Evolutionary conservation across 108 stramenopile species (phyloP).

Genomic region (Skeletonema tropicum): DNA sequence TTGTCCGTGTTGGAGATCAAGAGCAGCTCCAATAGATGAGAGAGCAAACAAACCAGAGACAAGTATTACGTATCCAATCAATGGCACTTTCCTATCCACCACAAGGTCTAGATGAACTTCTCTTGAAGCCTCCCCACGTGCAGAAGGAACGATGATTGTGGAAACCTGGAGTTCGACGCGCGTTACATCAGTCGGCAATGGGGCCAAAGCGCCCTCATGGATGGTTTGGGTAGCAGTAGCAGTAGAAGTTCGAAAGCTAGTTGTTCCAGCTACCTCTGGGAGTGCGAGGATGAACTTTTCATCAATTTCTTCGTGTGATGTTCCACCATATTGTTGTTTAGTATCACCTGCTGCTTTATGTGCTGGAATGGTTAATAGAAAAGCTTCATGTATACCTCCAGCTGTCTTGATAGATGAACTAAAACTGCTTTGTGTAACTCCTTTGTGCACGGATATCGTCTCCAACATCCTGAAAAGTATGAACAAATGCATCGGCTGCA

Average conservation of each 20-base stretch:
- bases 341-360: not conserved
- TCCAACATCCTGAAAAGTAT: slow-evolving; percentile 10
- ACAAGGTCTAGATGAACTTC: slow-evolving; percentile 42
- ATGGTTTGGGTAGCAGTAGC: not conserved
- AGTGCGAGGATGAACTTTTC: slow-evolving; percentile 43
- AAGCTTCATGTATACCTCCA: slow-evolving; percentile 29
- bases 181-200: slow-evolving; percentile 42
- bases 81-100: slow-evolving; percentile 40
- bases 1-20: slow-evolving; percentile 52
- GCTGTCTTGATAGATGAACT: not conserved
- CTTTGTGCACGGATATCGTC: not conserved
- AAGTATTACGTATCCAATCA: slow-evolving; percentile 56
- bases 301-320: not conserved
- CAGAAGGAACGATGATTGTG: slow-evolving; percentile 6
- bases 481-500: slow-evolving; percentile 25
- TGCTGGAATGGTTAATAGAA: slow-evolving; percentile 15
- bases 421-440: not conserved
- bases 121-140: not conserved
- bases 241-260: slow-evolving; percentile 19
- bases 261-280: slow-evolving; percentile 30
- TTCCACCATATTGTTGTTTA: not conserved
- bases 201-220: slow-evolving; percentile 24
- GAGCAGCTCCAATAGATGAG: slow-evolving; percentile 57
- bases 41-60: slow-evolving; percentile 56
- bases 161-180: slow-evolving; percentile 44